These are phyloP conservation scores for Chlamydomonas sphaeroides DNA, from an alignment of 139 green algal genomes.

Conservation along the genomic window DNA sequence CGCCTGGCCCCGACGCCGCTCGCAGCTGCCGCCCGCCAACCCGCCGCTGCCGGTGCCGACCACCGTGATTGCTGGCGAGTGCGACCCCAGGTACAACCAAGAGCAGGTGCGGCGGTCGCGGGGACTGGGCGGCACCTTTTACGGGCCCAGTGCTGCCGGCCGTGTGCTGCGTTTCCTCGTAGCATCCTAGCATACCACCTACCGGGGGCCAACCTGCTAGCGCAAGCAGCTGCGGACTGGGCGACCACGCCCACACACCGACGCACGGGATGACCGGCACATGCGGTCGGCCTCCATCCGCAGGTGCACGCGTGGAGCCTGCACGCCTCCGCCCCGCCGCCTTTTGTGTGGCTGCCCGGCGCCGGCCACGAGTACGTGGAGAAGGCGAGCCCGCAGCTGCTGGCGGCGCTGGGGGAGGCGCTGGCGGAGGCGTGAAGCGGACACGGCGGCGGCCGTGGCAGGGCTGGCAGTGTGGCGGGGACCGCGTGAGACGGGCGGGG, in stretches of 20 bases:
- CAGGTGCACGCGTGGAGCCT: neutral
- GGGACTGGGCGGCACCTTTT: neutral
- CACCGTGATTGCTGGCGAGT: constrained; percentile 13
- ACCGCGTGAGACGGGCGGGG: too few species aligned
- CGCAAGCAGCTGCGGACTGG: too few species aligned
- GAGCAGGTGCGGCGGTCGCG: constrained; percentile 25
- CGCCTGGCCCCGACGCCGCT: too few species aligned
- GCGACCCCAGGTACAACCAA: constrained; percentile 49
- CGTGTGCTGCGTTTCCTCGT: too few species aligned
- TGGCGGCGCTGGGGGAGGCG: neutral
- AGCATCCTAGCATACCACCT: too few species aligned
- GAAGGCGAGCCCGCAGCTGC: constrained; percentile 7
- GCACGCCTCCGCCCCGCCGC: neutral
- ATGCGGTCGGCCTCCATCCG: neutral
- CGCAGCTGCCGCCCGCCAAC: constrained; percentile 1
- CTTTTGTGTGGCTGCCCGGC: constrained; percentile 36
- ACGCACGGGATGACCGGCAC: neutral
- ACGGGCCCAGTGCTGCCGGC: neutral
- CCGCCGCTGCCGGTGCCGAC: constrained; percentile 7
- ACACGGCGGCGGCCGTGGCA: too few species aligned
- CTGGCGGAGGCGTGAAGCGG: neutral
- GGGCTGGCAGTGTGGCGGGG: too few species aligned
- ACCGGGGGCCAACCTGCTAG: too few species aligned
- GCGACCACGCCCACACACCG: too few species aligned
- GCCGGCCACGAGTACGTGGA: constrained; percentile 47